phyloP scores from a whole-genome alignment of 768 basidiomycete species.

The Lentinula sp. region DNA sequence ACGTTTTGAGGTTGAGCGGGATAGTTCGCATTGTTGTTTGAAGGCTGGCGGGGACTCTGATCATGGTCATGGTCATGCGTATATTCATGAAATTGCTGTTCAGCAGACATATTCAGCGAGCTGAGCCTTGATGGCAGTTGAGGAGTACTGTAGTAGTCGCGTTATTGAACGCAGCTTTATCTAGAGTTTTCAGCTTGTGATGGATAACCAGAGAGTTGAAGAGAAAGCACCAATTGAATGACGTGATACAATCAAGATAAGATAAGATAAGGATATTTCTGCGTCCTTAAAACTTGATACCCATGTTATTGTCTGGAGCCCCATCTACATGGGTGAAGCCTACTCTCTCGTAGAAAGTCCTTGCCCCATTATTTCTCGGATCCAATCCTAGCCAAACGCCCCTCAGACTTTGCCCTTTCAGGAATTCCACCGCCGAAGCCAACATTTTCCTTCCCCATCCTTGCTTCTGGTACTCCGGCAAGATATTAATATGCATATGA shows the following conservation, averaged over 20 bases:
- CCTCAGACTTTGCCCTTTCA: slow-evolving; percentile 38
- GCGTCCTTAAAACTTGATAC: slow-evolving; percentile 41
- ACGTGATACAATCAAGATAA: background rate
- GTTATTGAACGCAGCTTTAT: background rate
- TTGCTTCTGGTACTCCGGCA: slow-evolving; percentile 57
- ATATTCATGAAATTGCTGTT: background rate
- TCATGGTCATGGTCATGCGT: background rate
- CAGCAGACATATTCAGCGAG: background rate
- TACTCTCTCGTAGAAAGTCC: slow-evolving; percentile 53
- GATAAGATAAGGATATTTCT: background rate
- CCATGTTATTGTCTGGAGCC: slow-evolving; percentile 43
- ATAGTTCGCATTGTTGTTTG: background rate
- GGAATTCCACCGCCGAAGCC: slow-evolving; percentile 41
- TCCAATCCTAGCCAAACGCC: slow-evolving; percentile 69
- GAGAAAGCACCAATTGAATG: no score
- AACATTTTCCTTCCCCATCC: slow-evolving; percentile 72
- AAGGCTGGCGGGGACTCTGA: background rate
- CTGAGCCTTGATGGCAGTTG: background rate
- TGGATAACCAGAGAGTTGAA: no score
- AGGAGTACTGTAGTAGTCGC: background rate
- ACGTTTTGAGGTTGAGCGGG: background rate
- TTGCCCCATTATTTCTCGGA: slow-evolving; percentile 53
- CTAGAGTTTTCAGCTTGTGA: background rate
- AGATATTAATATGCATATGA: slow-evolving; percentile 71
- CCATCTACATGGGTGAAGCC: slow-evolving; percentile 58